Conservation (phyloP, 2,329 filamentous ascomycete genomes). For the Sclerotinia minor region DNA sequence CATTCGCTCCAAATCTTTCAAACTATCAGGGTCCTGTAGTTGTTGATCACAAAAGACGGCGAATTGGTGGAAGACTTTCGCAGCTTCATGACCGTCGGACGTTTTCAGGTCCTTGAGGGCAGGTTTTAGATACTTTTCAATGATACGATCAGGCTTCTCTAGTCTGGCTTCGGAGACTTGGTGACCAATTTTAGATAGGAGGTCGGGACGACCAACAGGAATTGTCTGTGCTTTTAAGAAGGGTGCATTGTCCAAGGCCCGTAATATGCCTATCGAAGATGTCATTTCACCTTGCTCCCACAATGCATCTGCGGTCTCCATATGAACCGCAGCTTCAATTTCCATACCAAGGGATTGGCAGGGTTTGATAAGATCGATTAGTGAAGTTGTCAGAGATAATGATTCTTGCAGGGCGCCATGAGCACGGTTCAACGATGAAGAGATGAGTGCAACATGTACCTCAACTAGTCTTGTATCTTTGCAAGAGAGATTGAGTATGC, state of each 20-base stretch:
- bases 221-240: slow-evolving; percentile 69
- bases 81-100: slow-evolving; percentile 69
- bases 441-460: slow-evolving; percentile 72
- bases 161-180: slow-evolving; percentile 87
- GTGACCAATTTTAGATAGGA: slow-evolving; percentile 84
- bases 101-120: slow-evolving; percentile 78
- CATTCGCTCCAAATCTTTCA: slow-evolving; percentile 82
- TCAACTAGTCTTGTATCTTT: slow-evolving; percentile 70
- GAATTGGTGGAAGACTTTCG: slow-evolving; percentile 91
- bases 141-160: slow-evolving; percentile 87
- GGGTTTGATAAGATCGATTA: slow-evolving; percentile 73
- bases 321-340: slow-evolving; percentile 73
- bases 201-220: slow-evolving; percentile 69
- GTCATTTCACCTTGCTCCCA: slow-evolving; percentile 94
- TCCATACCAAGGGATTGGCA: slow-evolving; percentile 71
- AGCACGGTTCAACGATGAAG: slow-evolving; percentile 72
- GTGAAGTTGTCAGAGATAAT: slow-evolving; percentile 76
- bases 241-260: slow-evolving; percentile 64
- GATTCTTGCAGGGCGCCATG: slow-evolving; percentile 85
- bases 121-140: slow-evolving; percentile 79
- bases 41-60: slow-evolving; percentile 94
- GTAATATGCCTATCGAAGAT: slow-evolving; percentile 84
- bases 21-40: slow-evolving; percentile 78
- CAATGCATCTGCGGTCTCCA: slow-evolving; percentile 84
- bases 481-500: slow-evolving; percentile 59